Evolutionary conservation across 2,329 filamentous ascomycete genomes (phyloP).

Genomic region (Colletotrichum sp.): DNA sequence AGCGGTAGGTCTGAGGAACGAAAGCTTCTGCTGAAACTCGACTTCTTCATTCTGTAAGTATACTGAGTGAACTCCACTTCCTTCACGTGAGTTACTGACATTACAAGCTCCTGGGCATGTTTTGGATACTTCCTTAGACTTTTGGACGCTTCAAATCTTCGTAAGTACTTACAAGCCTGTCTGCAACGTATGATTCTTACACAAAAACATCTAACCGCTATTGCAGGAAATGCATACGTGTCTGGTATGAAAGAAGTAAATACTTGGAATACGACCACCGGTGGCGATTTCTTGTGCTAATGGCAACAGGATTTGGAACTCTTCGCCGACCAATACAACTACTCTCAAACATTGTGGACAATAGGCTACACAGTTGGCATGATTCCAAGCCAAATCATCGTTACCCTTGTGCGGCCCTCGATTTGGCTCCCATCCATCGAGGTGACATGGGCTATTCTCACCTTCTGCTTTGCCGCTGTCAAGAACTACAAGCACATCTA

Average conservation of each 20-base stretch:
- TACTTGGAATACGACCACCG: rapidly evolving
- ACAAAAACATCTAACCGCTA: background rate
- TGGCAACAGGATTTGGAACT: background rate
- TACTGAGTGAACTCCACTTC: rapidly evolving
- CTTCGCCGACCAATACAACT: background rate
- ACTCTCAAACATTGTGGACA: background rate
- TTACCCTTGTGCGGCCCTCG: background rate
- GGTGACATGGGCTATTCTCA: background rate
- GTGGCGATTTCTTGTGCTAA: background rate
- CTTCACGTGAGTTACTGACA: background rate
- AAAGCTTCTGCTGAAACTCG: background rate
- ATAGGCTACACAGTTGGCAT: background rate
- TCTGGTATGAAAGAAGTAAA: background rate
- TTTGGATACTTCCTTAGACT: background rate
- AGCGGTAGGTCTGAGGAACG: background rate
- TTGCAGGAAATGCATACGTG: background rate
- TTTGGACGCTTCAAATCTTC: background rate
- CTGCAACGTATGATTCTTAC: background rate
- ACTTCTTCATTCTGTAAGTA: background rate
- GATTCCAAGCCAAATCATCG: background rate
- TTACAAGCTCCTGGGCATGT: background rate
- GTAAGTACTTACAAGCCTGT: background rate
- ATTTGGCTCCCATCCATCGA: background rate
- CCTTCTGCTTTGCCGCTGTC: background rate
- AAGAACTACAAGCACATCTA: background rate